These are phyloP conservation scores for Mucor plumbeus DNA, from an alignment of 371 early-diverging fungal genomes.

Conservation along the genomic window DNA sequence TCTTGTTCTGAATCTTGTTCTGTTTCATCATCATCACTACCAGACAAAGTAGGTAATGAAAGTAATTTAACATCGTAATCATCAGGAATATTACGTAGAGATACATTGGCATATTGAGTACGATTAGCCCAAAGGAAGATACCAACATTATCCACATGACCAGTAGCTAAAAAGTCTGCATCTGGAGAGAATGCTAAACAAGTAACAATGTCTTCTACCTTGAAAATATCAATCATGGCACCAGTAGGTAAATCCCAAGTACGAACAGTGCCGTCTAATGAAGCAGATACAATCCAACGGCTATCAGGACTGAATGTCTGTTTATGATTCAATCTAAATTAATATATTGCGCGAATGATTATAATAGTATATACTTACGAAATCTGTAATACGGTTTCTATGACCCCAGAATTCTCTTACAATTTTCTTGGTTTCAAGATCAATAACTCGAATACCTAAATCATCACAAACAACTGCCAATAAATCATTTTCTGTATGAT, in stretches of 20 bases:
- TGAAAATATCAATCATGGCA: slow-evolving; percentile 84
- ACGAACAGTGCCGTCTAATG: slow-evolving; percentile 86
- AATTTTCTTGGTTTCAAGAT: slow-evolving; percentile 77
- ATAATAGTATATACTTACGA: slow-evolving; percentile 52
- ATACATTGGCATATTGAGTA: slow-evolving; percentile 72
- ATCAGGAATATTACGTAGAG: slow-evolving; percentile 66
- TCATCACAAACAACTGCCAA: slow-evolving; percentile 88
- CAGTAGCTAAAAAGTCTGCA: slow-evolving; percentile 91
- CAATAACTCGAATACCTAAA: slow-evolving; percentile 83
- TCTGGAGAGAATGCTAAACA: slow-evolving; percentile 87
- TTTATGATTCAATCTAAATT: not conserved
- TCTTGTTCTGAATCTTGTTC: slow-evolving; percentile 31
- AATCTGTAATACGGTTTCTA: slow-evolving; percentile 83
- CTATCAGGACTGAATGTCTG: slow-evolving; percentile 90
- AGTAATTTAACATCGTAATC: slow-evolving; percentile 57
- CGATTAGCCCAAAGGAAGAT: slow-evolving; percentile 93
- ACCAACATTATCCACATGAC: slow-evolving; percentile 90
- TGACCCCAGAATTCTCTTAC: slow-evolving; percentile 93
- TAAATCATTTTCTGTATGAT: slow-evolving; percentile 78
- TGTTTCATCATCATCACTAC: slow-evolving; percentile 40
- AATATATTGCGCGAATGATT: too few relatives aligned
- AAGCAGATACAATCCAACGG: slow-evolving; percentile 87
- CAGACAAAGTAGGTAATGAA: slow-evolving; percentile 60
- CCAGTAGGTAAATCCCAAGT: slow-evolving; percentile 97
- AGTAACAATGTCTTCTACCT: slow-evolving; percentile 77